Base-by-base conservation (phyloP, 1,139 yeast species). In the Zygoascus meyerae region DNA sequence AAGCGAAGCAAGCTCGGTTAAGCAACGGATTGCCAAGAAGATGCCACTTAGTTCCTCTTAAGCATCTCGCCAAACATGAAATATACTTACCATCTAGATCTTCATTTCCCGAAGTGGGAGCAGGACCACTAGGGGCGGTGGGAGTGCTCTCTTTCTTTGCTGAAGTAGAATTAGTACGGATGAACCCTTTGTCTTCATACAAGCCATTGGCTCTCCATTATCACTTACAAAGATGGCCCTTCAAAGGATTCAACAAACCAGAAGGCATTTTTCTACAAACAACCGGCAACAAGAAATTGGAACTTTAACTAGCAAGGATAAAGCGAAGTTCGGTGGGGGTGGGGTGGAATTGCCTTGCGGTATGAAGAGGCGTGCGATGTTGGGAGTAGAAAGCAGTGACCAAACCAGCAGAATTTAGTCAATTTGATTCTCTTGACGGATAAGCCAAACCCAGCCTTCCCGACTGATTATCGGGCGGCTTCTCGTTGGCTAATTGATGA, bases 211-310 rank as follows among this genome's bases (percentile, higher is more conserved):
- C 33, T 31, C 14, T 10, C 9, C 5, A 12, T 5, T 5, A 5
- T 31, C 14, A 40, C 47, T 34, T 44, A 44, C 47, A 34, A 26
- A 28, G 40, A 40, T 44, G 47, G 11, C 47, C 37, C 39, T 16
- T 17, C 39, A 44, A 32, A 14, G 47, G 47, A 17, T 39, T 39
- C 35, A 44, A 31, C 21, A 44, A 30, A n/a, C 47, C 40, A 36
- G 47, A 39, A 16, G 47, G 44, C 47, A 44, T 44, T 15, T n/a
- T 29, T 38, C 15, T 40, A 35, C 18, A 14, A 15, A 18, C 21
- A 21, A 21, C 26, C 26, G 26, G 26, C 26, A 21, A 21, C 26
- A 21, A 7, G 26, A 21, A 5, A 21, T 21, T 7, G 26, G 26
- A 7, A 4, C 6, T 7, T 21, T 7, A 21, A 21, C 26, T 21